Base-by-base conservation (phyloP, 768 basidiomycete genomes). In the Hirschioporus abietinus region DNA sequence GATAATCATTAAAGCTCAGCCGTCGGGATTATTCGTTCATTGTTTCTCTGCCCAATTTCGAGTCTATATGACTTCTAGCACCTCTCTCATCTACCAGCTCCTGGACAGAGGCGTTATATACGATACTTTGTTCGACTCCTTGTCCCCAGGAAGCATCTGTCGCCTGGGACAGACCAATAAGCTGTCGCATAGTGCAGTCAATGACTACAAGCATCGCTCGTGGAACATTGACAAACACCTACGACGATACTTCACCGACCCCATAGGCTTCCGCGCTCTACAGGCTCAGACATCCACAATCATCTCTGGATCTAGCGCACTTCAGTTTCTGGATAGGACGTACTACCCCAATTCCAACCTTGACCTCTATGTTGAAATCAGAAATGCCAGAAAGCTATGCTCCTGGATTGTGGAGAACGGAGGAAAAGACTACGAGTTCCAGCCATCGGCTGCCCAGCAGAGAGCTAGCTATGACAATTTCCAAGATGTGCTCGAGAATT, bases 201-300 rank as follows among this genome's bases (percentile, higher is more conserved):
- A 60, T 7, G n/a, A 23, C 27, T 60, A 20, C 1, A 74, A 74
- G 35, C 71, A 71, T 18, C 66, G 57, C 0, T 6, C 35, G 9
- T 65, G 30, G 34, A 35, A 65, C 57, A 60, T 65, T 27, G 30
- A 65, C 23, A 65, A 30, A 15, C 65, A 65, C 23, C 57, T 65
- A 18, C 23, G 30, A 12, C 60, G 27, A n/a, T 65, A 59, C 35
- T 61, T 65, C 12, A 30, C 27, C 7, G 58, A 63, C 26, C 42
- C 57, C 23, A 24, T 67, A 9, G 42, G 18, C 23, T 68, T 68
- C 35, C 66, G 68, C n/a, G 24, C 9, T 35, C 61, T 68, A 15
- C 66, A 66, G 35, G 68, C 61, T 7, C 30, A 10, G 10, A 64
- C 62, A 23, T 26, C 26, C 18, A 63, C 66, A 8, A 24, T 68